These are phyloP conservation scores for Nakazawaea sp. DNA, from an alignment of 805 yeast species.

Conservation along the genomic window DNA sequence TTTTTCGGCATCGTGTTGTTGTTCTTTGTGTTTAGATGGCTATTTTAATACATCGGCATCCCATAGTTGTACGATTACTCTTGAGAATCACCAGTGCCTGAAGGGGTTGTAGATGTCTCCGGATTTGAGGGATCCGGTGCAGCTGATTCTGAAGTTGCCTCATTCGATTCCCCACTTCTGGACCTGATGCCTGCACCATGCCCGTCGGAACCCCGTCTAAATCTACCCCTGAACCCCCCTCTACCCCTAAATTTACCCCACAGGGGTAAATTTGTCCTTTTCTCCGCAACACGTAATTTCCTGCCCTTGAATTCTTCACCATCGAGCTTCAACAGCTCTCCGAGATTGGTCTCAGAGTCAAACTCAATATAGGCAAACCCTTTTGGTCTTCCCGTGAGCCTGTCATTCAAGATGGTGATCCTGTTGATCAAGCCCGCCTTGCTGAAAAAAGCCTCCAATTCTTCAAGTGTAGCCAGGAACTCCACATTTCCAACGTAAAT, in stretches of 20 bases:
- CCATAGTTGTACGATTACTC: no score
- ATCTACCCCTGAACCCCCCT: conserved; percentile 42
- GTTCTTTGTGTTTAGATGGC: conserved; percentile 36
- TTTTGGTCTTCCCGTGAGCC: conserved; percentile 72
- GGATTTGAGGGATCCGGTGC: no score
- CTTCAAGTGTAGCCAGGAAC: conserved; percentile 71
- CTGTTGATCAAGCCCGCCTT: conserved; percentile 68
- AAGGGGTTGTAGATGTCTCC: no score
- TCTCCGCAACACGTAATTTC: conserved; percentile 64
- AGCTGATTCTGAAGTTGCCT: no score
- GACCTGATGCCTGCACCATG: no score
- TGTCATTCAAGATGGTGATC: conserved; percentile 71
- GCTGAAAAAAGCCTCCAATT: conserved; percentile 67
- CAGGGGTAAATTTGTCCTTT: conserved; percentile 79
- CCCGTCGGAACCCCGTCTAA: conserved; percentile 38
- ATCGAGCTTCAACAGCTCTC: conserved; percentile 57
- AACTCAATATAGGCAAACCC: conserved; percentile 88
- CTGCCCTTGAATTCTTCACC: conserved; percentile 65
- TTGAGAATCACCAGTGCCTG: no score
- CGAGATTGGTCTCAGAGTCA: conserved; percentile 56
- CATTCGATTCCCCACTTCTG: no score
- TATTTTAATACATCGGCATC: no score
- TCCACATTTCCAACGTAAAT: conserved; percentile 84
- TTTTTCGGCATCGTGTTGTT: conserved; percentile 37
- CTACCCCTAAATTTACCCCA: neutral